Evolutionary conservation across 345 rosid species (phyloP).

Genomic region (Physaria fendleri): DNA sequence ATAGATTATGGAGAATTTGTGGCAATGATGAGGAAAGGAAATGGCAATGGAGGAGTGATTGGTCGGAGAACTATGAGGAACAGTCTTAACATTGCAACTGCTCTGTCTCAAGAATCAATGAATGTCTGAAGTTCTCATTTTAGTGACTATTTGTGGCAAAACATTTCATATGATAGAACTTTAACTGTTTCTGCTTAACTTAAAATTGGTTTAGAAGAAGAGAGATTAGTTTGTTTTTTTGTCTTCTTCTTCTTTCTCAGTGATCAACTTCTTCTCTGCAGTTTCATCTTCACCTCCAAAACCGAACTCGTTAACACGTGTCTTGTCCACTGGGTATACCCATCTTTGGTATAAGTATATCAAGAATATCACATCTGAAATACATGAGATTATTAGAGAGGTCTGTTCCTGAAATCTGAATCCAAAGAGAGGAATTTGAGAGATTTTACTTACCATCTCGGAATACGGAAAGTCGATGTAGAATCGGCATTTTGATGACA

Average conservation of each 20-base stretch:
- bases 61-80: constrained; percentile 61
- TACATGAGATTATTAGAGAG: not conserved
- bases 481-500: constrained; percentile 93
- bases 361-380: constrained; percentile 84
- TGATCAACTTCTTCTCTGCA: constrained; percentile 30
- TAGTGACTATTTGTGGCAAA: not conserved
- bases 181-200: not conserved
- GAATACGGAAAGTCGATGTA: constrained; percentile 92
- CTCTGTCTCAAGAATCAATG: constrained; percentile 20
- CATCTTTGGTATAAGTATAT: constrained; percentile 91
- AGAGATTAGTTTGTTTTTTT: constrained; percentile 52
- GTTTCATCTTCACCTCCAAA: constrained; percentile 72
- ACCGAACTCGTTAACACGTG: constrained; percentile 89
- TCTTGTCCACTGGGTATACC: constrained; percentile 86
- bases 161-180: not conserved
- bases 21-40: constrained; percentile 77
- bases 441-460: constrained; percentile 67
- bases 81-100: constrained; percentile 41
- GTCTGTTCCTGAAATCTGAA: constrained; percentile 6
- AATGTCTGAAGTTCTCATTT: not conserved
- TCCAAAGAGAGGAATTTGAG: too few species aligned
- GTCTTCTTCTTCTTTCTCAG: constrained; percentile 41
- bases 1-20: constrained; percentile 71
- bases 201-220: not conserved
- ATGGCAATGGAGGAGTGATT: constrained; percentile 49